A percentile compares a stretch with the other conserved stretches of the same genome.
Evolutionary conservation across 225 moss, liverwort and hornwort species (phyloP).

Genomic region (Polytrichum formosum): DNA sequence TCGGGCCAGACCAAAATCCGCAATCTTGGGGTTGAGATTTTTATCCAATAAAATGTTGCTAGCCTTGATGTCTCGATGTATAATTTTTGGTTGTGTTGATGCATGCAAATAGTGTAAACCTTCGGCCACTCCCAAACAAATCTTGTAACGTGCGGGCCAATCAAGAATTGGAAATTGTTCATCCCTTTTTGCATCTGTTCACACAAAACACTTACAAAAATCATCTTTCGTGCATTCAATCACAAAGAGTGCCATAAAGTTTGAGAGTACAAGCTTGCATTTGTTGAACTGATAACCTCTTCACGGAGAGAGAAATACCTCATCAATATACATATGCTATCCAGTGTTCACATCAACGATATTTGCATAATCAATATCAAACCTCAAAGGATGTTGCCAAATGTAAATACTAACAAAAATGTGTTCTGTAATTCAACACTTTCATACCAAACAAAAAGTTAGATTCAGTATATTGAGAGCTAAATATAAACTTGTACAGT

Average conservation of each 20-base stretch:
- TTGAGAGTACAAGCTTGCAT: not conserved
- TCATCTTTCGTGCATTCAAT: not conserved
- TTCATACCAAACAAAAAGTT: too few species aligned
- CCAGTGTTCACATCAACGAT: not conserved
- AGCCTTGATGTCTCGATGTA: slow-evolving; percentile 51
- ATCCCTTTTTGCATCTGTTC: not conserved
- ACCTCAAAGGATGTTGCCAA: too few species aligned
- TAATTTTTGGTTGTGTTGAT: slow-evolving; percentile 43
- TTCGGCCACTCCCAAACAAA: slow-evolving; percentile 33
- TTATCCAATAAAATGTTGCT: slow-evolving; percentile 42
- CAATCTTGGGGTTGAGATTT: slow-evolving; percentile 33
- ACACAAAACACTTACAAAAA: not conserved
- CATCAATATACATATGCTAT: not conserved
- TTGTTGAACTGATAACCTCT: not conserved
- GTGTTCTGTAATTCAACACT: too few species aligned
- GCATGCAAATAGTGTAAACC: slow-evolving; percentile 41
- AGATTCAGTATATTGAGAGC: too few species aligned
- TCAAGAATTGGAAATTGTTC: slow-evolving; percentile 9
- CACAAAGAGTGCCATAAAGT: not conserved
- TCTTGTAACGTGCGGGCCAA: slow-evolving; percentile 26
- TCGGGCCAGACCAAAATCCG: slow-evolving; percentile 48
- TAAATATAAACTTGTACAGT: too few species aligned
- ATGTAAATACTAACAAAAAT: too few species aligned
- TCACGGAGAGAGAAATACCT: accelerated
- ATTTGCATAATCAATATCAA: not conserved